A percentile compares a stretch with the other conserved stretches of the same genome.
Evolutionary conservation across 331 rosid species (phyloP).

Genomic region (Pyracantha coccinea): DNA sequence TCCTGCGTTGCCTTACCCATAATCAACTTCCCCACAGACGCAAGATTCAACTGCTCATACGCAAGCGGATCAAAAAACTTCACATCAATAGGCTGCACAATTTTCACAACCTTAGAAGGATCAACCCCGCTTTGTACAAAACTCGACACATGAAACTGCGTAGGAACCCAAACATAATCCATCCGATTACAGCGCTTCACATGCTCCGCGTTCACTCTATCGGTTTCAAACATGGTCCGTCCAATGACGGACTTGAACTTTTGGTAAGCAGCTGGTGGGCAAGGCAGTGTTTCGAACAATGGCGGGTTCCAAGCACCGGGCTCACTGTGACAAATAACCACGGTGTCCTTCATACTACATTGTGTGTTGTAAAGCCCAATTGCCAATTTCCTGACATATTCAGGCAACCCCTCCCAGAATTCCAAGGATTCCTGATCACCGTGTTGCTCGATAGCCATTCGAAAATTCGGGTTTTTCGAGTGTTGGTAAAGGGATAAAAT

Average conservation of each 20-base stretch:
- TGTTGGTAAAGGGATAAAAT: slow-evolving; percentile 46
- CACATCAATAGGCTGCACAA: slow-evolving; percentile 82
- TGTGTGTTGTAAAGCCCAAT: slow-evolving; percentile 35
- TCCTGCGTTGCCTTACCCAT: slow-evolving; percentile 22
- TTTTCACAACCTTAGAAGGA: slow-evolving; percentile 66
- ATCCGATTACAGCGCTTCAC: slow-evolving; percentile 51
- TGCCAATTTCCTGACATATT: slow-evolving; percentile 33
- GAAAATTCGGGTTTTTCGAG: slow-evolving; percentile 33
- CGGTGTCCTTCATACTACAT: slow-evolving; percentile 32
- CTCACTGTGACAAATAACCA: slow-evolving; percentile 30
- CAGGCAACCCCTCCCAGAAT: slow-evolving; percentile 66
- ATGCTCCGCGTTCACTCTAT: slow-evolving; percentile 51
- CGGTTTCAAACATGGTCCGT: slow-evolving; percentile 79
- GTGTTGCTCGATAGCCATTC: slow-evolving; percentile 57
- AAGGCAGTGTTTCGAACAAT: slow-evolving; percentile 53
- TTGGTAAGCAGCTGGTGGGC: slow-evolving; percentile 60
- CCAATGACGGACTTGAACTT: slow-evolving; percentile 69
- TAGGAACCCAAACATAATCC: slow-evolving; percentile 91
- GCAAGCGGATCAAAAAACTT: slow-evolving; percentile 56
- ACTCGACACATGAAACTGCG: slow-evolving; percentile 49
- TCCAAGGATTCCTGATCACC: slow-evolving; percentile 64
- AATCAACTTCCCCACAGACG: slow-evolving; percentile 30
- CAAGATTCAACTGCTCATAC: slow-evolving; percentile 46
- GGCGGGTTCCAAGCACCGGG: slow-evolving; percentile 92
- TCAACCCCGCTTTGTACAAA: slow-evolving; percentile 70